phyloP scores from a whole-genome alignment of 2,329 filamentous ascomycete genomes.

The Plectosphaerella sp. region DNA sequence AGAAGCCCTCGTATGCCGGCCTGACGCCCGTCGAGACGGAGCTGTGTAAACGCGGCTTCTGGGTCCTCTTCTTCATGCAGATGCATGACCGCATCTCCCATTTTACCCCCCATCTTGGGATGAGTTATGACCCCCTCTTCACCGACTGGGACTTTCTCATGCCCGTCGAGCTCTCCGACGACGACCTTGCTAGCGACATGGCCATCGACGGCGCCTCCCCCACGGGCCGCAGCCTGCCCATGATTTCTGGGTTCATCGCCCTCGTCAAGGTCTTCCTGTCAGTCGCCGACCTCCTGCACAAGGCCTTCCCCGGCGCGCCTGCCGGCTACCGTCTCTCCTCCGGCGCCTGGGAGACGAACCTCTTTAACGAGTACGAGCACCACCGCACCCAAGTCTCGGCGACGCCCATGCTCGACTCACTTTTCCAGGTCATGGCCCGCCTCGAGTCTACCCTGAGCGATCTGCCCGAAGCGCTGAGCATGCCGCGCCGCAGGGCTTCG shows the following conservation, averaged over 20 bases:
- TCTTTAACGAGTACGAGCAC: neutral
- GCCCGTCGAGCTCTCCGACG: conserved; percentile 13
- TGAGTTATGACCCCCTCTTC: conserved; percentile 13
- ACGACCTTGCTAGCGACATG: conserved; percentile 1
- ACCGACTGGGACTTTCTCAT: conserved; percentile 17
- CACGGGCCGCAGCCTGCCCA: neutral
- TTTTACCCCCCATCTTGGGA: conserved; percentile 11
- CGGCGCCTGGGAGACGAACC: neutral
- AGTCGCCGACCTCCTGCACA: conserved; percentile 8
- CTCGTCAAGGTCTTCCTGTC: conserved; percentile 15
- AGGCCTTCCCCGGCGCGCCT: conserved; percentile 8
- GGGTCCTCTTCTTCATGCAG: conserved; percentile 17
- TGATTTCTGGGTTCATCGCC: conserved; percentile 14
- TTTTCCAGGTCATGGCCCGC: conserved; percentile 1
- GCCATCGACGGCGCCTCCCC: neutral
- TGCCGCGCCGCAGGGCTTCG: neutral
- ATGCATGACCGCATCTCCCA: conserved; percentile 16
- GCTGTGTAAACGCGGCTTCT: conserved; percentile 17
- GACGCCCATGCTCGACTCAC: neutral
- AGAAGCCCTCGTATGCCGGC: neutral
- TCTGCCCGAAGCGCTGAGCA: neutral
- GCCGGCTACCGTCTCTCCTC: neutral
- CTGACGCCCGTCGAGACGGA: conserved; percentile 8
- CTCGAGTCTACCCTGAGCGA: conserved; percentile 1
- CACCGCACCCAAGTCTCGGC: neutral